Conservation (phyloP, 192 early-diverging fungal species). For the Rhizophagus sp. region DNA sequence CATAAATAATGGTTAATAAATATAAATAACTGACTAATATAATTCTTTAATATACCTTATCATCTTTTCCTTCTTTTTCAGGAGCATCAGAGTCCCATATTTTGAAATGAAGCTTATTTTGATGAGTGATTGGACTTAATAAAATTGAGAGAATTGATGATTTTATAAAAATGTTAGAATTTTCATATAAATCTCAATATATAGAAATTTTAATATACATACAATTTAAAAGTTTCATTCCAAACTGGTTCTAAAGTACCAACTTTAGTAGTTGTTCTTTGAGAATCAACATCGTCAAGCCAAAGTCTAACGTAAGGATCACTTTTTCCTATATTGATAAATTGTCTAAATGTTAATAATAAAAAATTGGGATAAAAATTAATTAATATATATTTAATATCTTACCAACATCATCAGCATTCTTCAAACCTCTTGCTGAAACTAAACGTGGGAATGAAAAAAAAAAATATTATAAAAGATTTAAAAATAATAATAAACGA, state of each 20-base stretch:
- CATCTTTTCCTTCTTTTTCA: slow-evolving; percentile 28
- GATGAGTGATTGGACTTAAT: slow-evolving; percentile 6
- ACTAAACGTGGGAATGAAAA: background rate
- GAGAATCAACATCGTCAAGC: slow-evolving; percentile 34
- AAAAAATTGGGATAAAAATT: background rate
- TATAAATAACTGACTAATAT: background rate
- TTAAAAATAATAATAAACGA: background rate
- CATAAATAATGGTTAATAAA: slow-evolving; percentile 1
- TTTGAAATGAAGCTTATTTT: slow-evolving; percentile 20
- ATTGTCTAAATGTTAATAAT: background rate
- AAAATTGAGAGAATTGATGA: too few relatives aligned
- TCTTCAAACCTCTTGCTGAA: background rate
- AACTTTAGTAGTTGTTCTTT: slow-evolving; percentile 22
- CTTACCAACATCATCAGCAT: background rate
- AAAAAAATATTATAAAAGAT: background rate
- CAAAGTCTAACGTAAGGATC: slow-evolving; percentile 32
- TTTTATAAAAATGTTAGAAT: too few relatives aligned
- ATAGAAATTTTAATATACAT: background rate
- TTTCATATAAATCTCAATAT: too few relatives aligned
- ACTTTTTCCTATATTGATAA: background rate
- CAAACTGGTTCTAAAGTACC: slow-evolving; percentile 33
- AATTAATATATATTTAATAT: background rate
- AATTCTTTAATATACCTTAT: background rate
- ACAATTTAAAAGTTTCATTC: slow-evolving; percentile 41
- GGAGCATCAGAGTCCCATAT: slow-evolving; percentile 32